Evolutionary conservation across 345 rosid species (phyloP), one percentile per base, ranked within the genome.

Genomic region (Linum tenue): DNA sequence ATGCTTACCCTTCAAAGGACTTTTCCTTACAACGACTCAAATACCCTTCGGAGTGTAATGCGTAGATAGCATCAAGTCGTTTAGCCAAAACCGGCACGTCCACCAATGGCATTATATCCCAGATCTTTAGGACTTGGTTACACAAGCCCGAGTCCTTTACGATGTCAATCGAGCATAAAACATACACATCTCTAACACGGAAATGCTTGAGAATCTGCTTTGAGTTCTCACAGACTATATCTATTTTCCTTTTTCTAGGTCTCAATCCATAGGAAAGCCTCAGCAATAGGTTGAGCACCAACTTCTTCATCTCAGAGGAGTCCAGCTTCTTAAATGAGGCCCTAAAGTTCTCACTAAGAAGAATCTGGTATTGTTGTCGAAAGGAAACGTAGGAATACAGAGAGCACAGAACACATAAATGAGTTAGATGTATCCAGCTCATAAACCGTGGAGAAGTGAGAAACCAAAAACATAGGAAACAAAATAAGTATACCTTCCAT

Each of bases 251-350:
- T 16, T 22, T 64, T 42, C 16, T 50, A 8, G 67, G 67, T 10
- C 67, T 56, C 67, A 56, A 51, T 56, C 67, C 67, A 55, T 15
- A 48, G 7, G 67, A 51, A 51, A 64, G 67, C 22, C 59, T 51
- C 42, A 64, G 67, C n/a, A 64, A 16, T 4, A 51, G 3, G 39
- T 51, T 50, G 17, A 64, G 1, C 5, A 64, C 67, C 3, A 35
- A 15, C 11, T 35, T 64, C 59, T 64, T 64, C 42, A 14, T 31
- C 9, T 2, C 40, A 22, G 17, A 36, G 0, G 67, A 64, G 6
- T 11, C 37, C 39, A 64, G 39, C 58, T 37, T 64, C 12, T 39
- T 36, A 48, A 64, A 64, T 50, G 67, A 64, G 15, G 53, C n/a
- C 35, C 58, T 9, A 36, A 50, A 64, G 42, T 51, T n/a, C 3